phyloP scores from a whole-genome alignment of 1,139 yeast species.

The Pichia norvegensis region DNA sequence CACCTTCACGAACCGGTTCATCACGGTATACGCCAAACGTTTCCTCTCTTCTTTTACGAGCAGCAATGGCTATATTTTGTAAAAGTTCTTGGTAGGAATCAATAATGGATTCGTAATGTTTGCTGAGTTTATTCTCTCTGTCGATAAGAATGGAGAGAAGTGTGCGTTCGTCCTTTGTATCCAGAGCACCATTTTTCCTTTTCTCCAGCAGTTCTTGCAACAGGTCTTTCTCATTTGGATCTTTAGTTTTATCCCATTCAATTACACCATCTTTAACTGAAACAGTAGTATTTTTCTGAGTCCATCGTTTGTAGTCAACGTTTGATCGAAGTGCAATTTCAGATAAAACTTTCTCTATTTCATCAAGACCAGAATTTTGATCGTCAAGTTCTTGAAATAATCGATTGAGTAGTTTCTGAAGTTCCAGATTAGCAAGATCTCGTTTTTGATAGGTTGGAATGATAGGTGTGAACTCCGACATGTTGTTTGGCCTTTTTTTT shows the following conservation, averaged over 20 bases:
- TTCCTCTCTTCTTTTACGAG: conserved; percentile 8
- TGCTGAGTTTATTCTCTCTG: conserved; percentile 22
- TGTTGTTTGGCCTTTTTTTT: not conserved
- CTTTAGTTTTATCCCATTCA: not conserved
- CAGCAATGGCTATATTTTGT: conserved; percentile 4
- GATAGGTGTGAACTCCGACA: conserved; percentile 3
- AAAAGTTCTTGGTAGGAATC: conserved; percentile 10
- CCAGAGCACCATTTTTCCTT: not conserved
- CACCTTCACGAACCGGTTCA: not conserved
- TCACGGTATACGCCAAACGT: conserved; percentile 7
- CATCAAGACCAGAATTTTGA: conserved; percentile 20
- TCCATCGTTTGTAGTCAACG: conserved; percentile 15
- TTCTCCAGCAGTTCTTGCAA: not conserved
- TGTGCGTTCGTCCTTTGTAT: not conserved
- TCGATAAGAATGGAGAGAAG: conserved; percentile 13
- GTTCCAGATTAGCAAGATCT: conserved; percentile 9
- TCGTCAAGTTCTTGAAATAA: conserved; percentile 25
- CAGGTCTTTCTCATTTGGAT: not conserved
- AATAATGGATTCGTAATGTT: conserved; percentile 20
- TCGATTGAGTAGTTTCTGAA: conserved; percentile 20
- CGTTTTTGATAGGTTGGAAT: conserved; percentile 2
- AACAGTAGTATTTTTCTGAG: not conserved
- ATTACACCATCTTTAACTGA: not conserved
- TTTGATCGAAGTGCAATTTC: conserved; percentile 14
- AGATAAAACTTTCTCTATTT: conserved; percentile 12